Evolutionary conservation across 768 basidiomycete genomes (phyloP).

Genomic region (Tricholoma terreum): DNA sequence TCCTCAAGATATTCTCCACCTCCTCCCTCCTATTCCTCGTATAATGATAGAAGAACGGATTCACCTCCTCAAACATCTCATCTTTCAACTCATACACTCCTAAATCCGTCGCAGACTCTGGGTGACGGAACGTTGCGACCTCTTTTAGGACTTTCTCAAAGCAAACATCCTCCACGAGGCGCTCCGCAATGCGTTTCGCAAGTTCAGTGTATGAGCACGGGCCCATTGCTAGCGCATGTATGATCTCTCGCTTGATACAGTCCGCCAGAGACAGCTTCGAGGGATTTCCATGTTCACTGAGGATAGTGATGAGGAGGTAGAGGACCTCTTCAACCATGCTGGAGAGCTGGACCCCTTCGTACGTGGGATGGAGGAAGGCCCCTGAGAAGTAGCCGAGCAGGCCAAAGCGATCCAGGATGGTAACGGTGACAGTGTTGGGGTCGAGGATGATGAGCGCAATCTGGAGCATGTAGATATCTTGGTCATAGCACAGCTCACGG

Average conservation of each 20-base stretch:
- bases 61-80: conserved; percentile 79
- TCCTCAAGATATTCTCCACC: conserved; percentile 73
- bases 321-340: conserved; percentile 92
- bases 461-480: conserved; percentile 83
- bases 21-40: conserved; percentile 91
- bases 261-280: conserved; percentile 59
- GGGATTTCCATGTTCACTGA: conserved; percentile 79
- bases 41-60: conserved; percentile 96
- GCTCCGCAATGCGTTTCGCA: conserved; percentile 85
- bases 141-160: conserved; percentile 78
- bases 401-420: conserved; percentile 88
- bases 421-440: conserved; percentile 75
- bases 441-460: conserved; percentile 75
- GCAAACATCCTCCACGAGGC: conserved; percentile 77
- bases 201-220: conserved; percentile 89
- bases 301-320: conserved; percentile 80
- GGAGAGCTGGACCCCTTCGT: conserved; percentile 68
- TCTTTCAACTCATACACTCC: conserved; percentile 90
- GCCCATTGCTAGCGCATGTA: conserved; percentile 87
- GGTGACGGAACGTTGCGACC: conserved; percentile 79
- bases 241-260: conserved; percentile 77
- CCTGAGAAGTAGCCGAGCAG: conserved; percentile 79
- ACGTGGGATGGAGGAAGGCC: conserved; percentile 50
- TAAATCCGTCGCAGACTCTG: conserved; percentile 72
- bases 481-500: conserved; percentile 94